These are phyloP conservation scores for Lagenaria siceraria DNA, from an alignment of 306 rosid species.

Conservation along the genomic window DNA sequence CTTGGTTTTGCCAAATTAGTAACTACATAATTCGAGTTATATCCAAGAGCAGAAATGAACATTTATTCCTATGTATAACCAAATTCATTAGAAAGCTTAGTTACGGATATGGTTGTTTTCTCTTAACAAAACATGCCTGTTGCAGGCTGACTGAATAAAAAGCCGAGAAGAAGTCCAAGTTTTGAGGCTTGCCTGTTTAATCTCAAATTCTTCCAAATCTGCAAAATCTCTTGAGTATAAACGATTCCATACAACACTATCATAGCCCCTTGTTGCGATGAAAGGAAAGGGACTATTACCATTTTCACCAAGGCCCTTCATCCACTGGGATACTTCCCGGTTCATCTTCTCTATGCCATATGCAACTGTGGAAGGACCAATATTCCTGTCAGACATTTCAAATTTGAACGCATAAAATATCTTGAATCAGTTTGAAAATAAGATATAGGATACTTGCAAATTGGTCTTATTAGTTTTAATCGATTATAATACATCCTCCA, in stretches of 20 bases:
- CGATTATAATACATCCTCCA: background rate
- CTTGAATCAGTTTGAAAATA: constrained; percentile 11
- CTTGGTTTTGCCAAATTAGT: no score
- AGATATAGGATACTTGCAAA: background rate
- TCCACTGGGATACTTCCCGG: constrained; percentile 81
- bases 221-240: constrained; percentile 68
- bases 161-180: background rate
- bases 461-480: background rate
- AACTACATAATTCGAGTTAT: no score
- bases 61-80: background rate
- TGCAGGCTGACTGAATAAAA: background rate
- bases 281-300: constrained; percentile 41
- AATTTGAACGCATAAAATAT: constrained; percentile 3
- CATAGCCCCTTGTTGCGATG: constrained; percentile 83
- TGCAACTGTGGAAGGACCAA: constrained; percentile 42
- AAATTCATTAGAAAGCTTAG: background rate
- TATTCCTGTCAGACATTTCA: constrained; percentile 20
- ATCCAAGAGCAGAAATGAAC: background rate
- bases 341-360: constrained; percentile 82
- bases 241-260: constrained; percentile 94
- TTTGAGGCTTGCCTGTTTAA: constrained; percentile 41
- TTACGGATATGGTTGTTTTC: background rate
- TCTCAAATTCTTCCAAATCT: constrained; percentile 44
- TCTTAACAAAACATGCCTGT: background rate
- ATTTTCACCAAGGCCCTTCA: constrained; percentile 47